phyloP scores from a whole-genome alignment of 345 rosid species.

The Laguncularia racemosa region DNA sequence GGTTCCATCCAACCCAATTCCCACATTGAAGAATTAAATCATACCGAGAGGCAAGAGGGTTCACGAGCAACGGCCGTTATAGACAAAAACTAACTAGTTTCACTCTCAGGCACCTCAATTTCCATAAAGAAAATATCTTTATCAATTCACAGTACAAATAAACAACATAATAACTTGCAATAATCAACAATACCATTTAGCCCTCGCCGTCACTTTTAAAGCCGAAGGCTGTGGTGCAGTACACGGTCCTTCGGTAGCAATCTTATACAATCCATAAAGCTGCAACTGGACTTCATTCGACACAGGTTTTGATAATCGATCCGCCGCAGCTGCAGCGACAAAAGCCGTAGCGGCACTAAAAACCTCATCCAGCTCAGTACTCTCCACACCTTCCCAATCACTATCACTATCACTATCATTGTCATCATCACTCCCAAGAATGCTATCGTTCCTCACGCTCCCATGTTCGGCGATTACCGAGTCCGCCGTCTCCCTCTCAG shows the following conservation, averaged over 20 bases:
- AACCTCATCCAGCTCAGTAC: slow-evolving; percentile 75
- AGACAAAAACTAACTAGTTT: no score
- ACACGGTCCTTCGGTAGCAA: slow-evolving; percentile 89
- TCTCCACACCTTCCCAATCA: slow-evolving; percentile 97
- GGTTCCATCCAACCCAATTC: no score
- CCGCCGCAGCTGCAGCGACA: slow-evolving; percentile 67
- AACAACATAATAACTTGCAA: background rate
- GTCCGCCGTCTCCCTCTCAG: slow-evolving; percentile 26
- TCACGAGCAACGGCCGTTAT: no score
- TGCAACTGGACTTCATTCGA: slow-evolving; percentile 60
- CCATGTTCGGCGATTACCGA: slow-evolving; percentile 73
- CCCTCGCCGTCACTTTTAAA: slow-evolving; percentile 86
- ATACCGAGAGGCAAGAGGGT: no score
- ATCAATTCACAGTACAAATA: background rate
- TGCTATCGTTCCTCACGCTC: slow-evolving; percentile 59
- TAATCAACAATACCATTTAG: slow-evolving; percentile 54
- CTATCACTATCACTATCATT: slow-evolving; percentile 29
- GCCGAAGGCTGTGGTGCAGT: slow-evolving; percentile 81
- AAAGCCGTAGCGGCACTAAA: slow-evolving; percentile 85
- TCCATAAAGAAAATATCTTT: no score
- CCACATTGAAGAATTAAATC: no score
- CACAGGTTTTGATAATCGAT: slow-evolving; percentile 53
- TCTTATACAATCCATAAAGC: slow-evolving; percentile 86
- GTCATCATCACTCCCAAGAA: slow-evolving; percentile 28
- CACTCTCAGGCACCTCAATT: no score